Evolutionary conservation across 805 yeast species (phyloP).

Genomic region (Nakazawaea sp.): DNA sequence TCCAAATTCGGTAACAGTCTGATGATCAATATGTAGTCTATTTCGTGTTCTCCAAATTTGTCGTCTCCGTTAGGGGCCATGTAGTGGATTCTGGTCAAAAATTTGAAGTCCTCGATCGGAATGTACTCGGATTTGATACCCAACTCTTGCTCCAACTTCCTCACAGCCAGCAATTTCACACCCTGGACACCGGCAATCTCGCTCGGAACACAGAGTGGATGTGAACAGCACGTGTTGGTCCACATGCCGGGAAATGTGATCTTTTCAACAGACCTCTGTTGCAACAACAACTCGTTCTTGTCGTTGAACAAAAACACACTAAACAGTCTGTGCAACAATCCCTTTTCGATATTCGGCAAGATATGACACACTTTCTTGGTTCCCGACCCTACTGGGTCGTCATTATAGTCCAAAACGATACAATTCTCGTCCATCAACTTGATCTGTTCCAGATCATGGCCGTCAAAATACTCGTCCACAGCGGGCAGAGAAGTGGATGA

Average conservation of each 20-base stretch:
- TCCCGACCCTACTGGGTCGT: constrained; percentile 85
- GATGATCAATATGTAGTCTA: constrained; percentile 86
- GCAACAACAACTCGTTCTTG: constrained; percentile 70
- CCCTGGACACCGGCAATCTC: constrained; percentile 78
- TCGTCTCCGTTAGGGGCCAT: constrained; percentile 71
- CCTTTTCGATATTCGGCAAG: constrained; percentile 79
- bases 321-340: constrained; percentile 91
- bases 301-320: constrained; percentile 89
- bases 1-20: constrained; percentile 40
- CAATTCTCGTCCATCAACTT: constrained; percentile 94
- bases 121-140: constrained; percentile 65
- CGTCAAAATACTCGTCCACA: constrained; percentile 52
- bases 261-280: constrained; percentile 94
- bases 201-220: constrained; percentile 77
- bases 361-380: constrained; percentile 87
- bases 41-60: constrained; percentile 96
- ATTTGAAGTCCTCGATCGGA: constrained; percentile 66
- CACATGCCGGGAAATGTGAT: constrained; percentile 96
- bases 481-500: constrained; percentile 29
- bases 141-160: constrained; percentile 89
- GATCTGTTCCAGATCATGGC: constrained; percentile 93
- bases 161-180: constrained; percentile 79
- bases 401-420: constrained; percentile 85
- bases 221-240: constrained; percentile 99
- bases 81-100: constrained; percentile 90